These are phyloP conservation scores for Ascochyta fabae DNA, from an alignment of 2,329 filamentous ascomycete genomes.

Conservation along the genomic window DNA sequence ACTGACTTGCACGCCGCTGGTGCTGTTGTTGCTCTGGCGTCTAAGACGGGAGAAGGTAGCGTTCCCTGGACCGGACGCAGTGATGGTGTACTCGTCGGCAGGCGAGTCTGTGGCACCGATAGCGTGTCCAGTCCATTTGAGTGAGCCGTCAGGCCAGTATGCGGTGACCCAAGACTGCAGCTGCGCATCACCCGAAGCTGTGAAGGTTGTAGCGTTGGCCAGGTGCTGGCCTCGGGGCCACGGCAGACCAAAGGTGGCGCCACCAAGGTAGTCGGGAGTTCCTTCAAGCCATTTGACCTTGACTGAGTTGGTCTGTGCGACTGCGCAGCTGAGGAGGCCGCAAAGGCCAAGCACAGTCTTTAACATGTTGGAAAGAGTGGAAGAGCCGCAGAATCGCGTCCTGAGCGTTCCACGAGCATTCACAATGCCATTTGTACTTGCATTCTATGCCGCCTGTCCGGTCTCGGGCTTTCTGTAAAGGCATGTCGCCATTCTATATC, in stretches of 20 bases:
- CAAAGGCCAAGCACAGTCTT: slow-evolving; percentile 22
- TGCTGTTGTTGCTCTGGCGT: slow-evolving; percentile 25
- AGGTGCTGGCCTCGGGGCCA: slow-evolving; percentile 49
- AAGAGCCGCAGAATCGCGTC: slow-evolving; percentile 8
- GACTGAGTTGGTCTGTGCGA: slow-evolving; percentile 27
- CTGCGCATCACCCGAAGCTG: slow-evolving; percentile 33
- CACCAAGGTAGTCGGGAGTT: slow-evolving; percentile 35
- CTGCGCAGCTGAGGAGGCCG: slow-evolving; percentile 22
- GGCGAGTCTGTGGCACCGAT: slow-evolving; percentile 53
- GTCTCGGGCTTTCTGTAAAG: slow-evolving; percentile 11
- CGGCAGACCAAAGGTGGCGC: slow-evolving; percentile 51
- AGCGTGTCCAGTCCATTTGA: slow-evolving; percentile 68
- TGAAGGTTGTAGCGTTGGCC: slow-evolving; percentile 46
- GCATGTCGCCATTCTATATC: slow-evolving; percentile 15
- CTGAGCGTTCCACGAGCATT: slow-evolving; percentile 4
- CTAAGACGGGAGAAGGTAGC: slow-evolving; percentile 12
- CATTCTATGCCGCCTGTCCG: slow-evolving; percentile 1
- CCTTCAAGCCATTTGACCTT: slow-evolving; percentile 44
- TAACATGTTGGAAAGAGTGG: slow-evolving; percentile 23
- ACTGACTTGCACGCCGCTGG: slow-evolving; percentile 32
- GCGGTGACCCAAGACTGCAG: slow-evolving; percentile 65
- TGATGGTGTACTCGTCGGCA: slow-evolving; percentile 55
- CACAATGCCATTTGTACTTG: slow-evolving; percentile 11
- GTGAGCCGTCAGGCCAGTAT: slow-evolving; percentile 66
- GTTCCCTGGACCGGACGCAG: slow-evolving; percentile 36